Conservation (phyloP, 2,329 filamentous ascomycete species). For the Microcyclospora pomicola region DNA sequence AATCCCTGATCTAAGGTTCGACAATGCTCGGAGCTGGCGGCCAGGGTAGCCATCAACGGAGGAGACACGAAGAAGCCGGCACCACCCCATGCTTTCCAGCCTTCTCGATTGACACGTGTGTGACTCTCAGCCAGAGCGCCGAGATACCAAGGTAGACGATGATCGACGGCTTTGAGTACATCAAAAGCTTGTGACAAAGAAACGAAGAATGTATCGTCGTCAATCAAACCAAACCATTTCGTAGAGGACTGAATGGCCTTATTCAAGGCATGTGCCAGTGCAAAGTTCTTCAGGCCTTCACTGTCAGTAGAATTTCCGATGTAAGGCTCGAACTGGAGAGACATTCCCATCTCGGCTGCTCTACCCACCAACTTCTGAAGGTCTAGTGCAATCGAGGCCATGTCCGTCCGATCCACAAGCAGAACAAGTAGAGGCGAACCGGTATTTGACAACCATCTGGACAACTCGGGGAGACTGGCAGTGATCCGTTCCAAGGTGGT, state of each 20-base stretch:
- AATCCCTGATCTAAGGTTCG: conserved; percentile 11
- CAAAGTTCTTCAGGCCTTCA: conserved; percentile 16
- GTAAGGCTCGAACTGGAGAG: conserved; percentile 13
- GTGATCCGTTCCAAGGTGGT: conserved; percentile 12
- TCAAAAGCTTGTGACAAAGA: conserved; percentile 12
- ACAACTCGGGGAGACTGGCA: conserved; percentile 12
- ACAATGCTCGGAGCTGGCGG: conserved; percentile 11
- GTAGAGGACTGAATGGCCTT: conserved; percentile 8
- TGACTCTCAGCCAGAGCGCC: conserved; percentile 16
- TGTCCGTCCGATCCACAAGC: conserved; percentile 11
- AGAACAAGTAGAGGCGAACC: conserved; percentile 14
- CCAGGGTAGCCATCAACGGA: conserved; percentile 14
- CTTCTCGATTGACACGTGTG: conserved; percentile 13
- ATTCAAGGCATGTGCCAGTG: conserved; percentile 10
- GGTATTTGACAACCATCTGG: conserved; percentile 14
- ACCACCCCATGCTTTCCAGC: conserved; percentile 19
- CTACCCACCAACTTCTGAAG: conserved; percentile 4
- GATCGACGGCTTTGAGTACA: conserved; percentile 10
- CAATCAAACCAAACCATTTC: conserved; percentile 16
- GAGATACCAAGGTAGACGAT: conserved; percentile 12
- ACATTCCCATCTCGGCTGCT: conserved; percentile 8
- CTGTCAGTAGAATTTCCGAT: conserved; percentile 6
- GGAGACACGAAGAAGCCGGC: conserved; percentile 16
- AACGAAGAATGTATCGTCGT: conserved; percentile 20
- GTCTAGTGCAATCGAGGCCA: conserved; percentile 5